Evolutionary conservation across 257 asterid species (phyloP).

Genomic region (Petunia secreta): DNA sequence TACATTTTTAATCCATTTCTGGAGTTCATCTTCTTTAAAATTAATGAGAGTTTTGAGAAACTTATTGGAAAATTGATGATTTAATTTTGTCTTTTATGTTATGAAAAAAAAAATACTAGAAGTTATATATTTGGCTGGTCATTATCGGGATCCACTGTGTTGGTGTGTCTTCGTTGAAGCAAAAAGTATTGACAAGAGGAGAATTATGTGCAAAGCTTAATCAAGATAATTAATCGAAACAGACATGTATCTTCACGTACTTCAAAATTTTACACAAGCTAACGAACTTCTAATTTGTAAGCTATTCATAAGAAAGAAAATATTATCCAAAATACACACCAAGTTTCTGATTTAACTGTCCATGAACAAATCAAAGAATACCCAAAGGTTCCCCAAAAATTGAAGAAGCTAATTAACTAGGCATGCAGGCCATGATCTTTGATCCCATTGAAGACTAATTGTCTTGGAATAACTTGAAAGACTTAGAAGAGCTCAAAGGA

Average conservation of each 20-base stretch:
- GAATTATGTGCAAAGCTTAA: not conserved
- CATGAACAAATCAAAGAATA: not conserved
- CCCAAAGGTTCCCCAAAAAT: not conserved
- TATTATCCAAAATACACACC: not conserved
- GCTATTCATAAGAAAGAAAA: no score
- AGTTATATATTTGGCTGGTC: not conserved
- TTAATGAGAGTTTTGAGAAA: not conserved
- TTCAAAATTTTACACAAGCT: not conserved
- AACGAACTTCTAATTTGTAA: not conserved
- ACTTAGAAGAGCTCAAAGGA: conserved; percentile 28
- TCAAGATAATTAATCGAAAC: not conserved
- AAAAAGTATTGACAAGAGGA: not conserved
- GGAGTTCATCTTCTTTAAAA: not conserved
- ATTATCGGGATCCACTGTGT: no score
- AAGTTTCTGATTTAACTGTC: not conserved
- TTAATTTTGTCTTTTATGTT: not conserved
- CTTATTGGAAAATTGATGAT: not conserved
- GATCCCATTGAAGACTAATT: not conserved
- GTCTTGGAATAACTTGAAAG: conserved; percentile 14
- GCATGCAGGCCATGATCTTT: not conserved
- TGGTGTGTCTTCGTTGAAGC: not conserved
- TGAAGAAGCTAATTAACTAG: not conserved
- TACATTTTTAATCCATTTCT: not conserved
- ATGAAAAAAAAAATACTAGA: no score
- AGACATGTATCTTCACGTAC: not conserved